A percentile compares a stretch with the other conserved stretches of the same genome.
phyloP scores from a whole-genome alignment of 2,329 filamentous ascomycete species.

The Penicillium paneum region DNA sequence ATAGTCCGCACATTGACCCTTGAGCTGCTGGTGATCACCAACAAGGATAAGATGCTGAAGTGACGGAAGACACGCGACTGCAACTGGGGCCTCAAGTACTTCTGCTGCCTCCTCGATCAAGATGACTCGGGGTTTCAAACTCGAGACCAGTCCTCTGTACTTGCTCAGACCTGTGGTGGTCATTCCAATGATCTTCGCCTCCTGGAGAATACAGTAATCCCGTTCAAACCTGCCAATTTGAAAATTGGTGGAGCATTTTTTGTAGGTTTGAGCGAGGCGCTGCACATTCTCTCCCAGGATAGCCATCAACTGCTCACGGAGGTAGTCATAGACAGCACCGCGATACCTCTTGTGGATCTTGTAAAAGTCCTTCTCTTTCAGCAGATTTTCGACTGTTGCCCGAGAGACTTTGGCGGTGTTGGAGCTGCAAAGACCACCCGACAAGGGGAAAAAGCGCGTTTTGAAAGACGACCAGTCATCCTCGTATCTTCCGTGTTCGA shows the following conservation, averaged over 20 bases:
- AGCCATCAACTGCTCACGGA: slow-evolving; percentile 57
- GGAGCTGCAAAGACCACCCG: slow-evolving; percentile 39
- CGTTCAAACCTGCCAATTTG: slow-evolving; percentile 59
- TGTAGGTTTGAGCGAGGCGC: slow-evolving; percentile 50
- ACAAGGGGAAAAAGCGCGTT: slow-evolving; percentile 46
- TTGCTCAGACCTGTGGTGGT: slow-evolving; percentile 82
- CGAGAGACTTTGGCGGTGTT: slow-evolving; percentile 16
- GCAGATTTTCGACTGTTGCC: slow-evolving; percentile 36
- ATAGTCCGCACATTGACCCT: slow-evolving; percentile 61
- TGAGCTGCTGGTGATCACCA: slow-evolving; percentile 77
- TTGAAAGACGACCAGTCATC: slow-evolving; percentile 54
- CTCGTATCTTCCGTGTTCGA: slow-evolving; percentile 53
- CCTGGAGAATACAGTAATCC: slow-evolving; percentile 60
- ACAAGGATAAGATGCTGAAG: slow-evolving; percentile 66
- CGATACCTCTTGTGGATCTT: slow-evolving; percentile 56
- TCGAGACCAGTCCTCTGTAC: slow-evolving; percentile 67
- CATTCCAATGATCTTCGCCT: slow-evolving; percentile 60
- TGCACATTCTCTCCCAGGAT: slow-evolving; percentile 50
- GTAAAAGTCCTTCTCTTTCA: slow-evolving; percentile 56
- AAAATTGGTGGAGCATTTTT: slow-evolving; percentile 50
- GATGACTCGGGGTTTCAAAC: slow-evolving; percentile 63
- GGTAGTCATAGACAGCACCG: slow-evolving; percentile 63
- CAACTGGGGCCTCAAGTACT: slow-evolving; percentile 58
- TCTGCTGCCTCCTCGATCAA: slow-evolving; percentile 80
- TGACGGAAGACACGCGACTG: slow-evolving; percentile 58